A percentile compares a stretch with the other conserved stretches of the same genome.
Evolutionary conservation across 352 stramenopile species (phyloP).

Genomic region (Phytopythium litorale): DNA sequence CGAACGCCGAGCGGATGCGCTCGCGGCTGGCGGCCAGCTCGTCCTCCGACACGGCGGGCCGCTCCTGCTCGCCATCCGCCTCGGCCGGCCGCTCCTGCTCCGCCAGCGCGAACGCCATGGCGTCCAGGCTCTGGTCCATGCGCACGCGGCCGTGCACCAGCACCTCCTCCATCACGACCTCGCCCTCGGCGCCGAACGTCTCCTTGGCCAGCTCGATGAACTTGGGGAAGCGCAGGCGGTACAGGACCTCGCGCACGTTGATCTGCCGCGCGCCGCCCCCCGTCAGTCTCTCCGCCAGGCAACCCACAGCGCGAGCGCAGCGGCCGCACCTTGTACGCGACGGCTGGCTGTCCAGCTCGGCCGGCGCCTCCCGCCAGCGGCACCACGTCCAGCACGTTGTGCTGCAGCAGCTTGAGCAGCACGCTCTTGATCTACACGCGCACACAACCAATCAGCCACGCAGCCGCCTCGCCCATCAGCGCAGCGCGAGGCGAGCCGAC

Average conservation of each 20-base stretch:
- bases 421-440: constrained; percentile 47
- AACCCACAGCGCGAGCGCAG: not conserved
- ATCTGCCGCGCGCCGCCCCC: constrained; percentile 36
- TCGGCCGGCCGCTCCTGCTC: constrained; percentile 25
- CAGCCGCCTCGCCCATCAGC: too few relatives aligned
- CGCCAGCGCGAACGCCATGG: constrained; percentile 78
- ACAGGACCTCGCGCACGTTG: constrained; percentile 77
- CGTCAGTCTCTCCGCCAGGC: not conserved
- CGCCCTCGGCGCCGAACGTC: constrained; percentile 68
- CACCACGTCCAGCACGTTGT: constrained; percentile 77
- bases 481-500: not conserved
- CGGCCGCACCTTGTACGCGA: constrained; percentile 44
- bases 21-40: constrained; percentile 67
- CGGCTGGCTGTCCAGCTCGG: constrained; percentile 3
- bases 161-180: constrained; percentile 89
- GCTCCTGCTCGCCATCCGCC: constrained; percentile 16
- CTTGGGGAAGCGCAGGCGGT: constrained; percentile 78
- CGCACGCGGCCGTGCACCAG: constrained; percentile 78
- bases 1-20: constrained; percentile 59
- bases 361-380: constrained; percentile 19
- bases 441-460: not conserved
- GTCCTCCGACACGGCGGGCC: constrained; percentile 42
- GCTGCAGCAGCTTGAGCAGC: constrained; percentile 84
- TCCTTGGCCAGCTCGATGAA: constrained; percentile 81
- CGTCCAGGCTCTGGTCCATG: constrained; percentile 80